Base-by-base conservation (phyloP, 2,329 filamentous ascomycete species). In the Epichloe sylvatica region DNA sequence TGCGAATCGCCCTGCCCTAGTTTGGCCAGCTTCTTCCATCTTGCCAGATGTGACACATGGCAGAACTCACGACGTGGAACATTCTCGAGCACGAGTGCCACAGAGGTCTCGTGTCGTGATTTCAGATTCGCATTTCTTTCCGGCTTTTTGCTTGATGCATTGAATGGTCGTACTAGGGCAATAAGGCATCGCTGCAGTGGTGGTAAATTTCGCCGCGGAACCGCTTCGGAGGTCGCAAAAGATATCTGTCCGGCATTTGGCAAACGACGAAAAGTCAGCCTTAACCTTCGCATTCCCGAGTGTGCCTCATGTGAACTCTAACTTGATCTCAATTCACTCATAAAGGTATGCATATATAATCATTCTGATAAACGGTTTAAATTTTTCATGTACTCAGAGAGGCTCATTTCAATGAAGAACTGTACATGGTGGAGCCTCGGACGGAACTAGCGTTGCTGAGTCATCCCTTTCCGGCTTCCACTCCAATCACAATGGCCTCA, bases 401-500 rank as follows among this genome's bases (percentile, higher is more conserved):
- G n/a, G 5, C 19, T 21, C 41, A 44, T 44, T 1, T 44, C 25
- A 30, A 43, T 11, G 3, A 30, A 11, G 30, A 30, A 30, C 8
- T 11, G 30, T 0, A 30, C 30, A 11, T 44, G 42, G 42, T 49
- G 38, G 46, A 46, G 3, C 46, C 25, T 25, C 12, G 2, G 12
- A 13, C 12, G 11, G 23, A 30, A 12, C 15, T 41, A 40, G 46
- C 12, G 25, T 35, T 57, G 65, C 64, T 67, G 64, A 67, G 61
- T 67, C 64, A 67, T 64, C 53, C 39, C 43, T 42, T 48, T 53
- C 30, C 59, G 54, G 55, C 57, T 56, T 59, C 59, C 61, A 60
- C 61, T 59, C 61, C 55, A 58, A 66, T 67, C 25, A 21, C 39
- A 41, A 41, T 41, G 62, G 66, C 63, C 64, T 67, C 66, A 67